These are phyloP conservation scores for Orbilia brochopaga DNA, from an alignment of 2,329 filamentous ascomycete genomes.

Conservation along the genomic window DNA sequence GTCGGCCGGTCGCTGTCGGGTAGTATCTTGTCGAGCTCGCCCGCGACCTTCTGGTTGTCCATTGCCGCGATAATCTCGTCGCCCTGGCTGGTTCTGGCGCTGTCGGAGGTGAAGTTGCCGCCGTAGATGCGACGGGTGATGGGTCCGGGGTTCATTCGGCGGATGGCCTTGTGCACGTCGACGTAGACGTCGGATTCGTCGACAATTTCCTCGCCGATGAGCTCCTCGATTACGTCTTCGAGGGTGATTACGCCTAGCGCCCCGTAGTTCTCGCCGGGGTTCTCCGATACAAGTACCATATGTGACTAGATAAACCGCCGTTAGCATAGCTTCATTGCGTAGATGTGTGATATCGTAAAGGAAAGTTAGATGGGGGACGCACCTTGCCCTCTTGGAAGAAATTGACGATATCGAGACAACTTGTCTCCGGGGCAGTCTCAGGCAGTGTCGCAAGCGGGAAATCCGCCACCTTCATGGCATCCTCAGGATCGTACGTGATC, in stretches of 20 bases:
- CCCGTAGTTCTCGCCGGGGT: slow-evolving; percentile 86
- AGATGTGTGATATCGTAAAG: neutral
- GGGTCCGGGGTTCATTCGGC: slow-evolving; percentile 77
- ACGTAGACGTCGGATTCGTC: slow-evolving; percentile 98
- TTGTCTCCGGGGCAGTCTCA: slow-evolving; percentile 92
- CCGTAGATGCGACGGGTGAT: slow-evolving; percentile 55
- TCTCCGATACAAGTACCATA: slow-evolving; percentile 94
- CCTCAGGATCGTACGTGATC: slow-evolving; percentile 97
- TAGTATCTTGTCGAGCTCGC: slow-evolving; percentile 36
- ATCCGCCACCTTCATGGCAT: slow-evolving; percentile 81
- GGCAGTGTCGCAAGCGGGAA: slow-evolving; percentile 93
- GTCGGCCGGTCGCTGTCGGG: neutral
- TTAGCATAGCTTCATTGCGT: neutral
- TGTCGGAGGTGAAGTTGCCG: slow-evolving; percentile 51
- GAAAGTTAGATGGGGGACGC: no score
- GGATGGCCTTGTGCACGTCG: slow-evolving; percentile 96
- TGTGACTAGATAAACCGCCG: slow-evolving; percentile 68
- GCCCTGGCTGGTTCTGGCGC: slow-evolving; percentile 57
- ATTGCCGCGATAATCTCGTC: slow-evolving; percentile 59
- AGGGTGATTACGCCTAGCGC: slow-evolving; percentile 92
- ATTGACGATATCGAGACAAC: slow-evolving; percentile 97
- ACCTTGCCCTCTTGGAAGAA: slow-evolving; percentile 97
- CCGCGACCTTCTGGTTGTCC: slow-evolving; percentile 52
- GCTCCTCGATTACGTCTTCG: slow-evolving; percentile 96
- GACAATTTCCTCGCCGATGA: slow-evolving; percentile 99